Base-by-base conservation (phyloP, 225 moss, liverwort and hornwort species). In the Neckera pumila region DNA sequence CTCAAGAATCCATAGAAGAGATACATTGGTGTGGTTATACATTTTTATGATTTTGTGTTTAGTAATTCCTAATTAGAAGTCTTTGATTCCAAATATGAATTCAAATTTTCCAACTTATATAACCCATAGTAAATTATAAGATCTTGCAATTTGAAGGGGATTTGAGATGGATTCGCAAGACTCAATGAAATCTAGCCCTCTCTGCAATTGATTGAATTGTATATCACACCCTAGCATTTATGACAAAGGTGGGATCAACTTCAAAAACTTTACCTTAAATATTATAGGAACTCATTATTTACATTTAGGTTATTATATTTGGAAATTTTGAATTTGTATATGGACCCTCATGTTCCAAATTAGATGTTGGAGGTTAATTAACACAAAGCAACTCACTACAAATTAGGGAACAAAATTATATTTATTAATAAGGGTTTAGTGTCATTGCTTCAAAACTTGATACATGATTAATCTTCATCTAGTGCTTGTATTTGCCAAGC, bases 61-160 rank as follows among this genome's bases (percentile, higher is more conserved):
- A 23, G 5, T 13, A 38, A 13, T 23, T 23, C 13, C 40, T 21
- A 38, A 4, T 40, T 7, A 25, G 8, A 40, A 23, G 7, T 38
- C 8, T 8, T 40, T 38, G 4, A 25, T 40, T 69, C 25, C 7
- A 38, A 38, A 25, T 40, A 40, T 70, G 8, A 40, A 14, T 25
- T 25, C 14, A 40, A 25, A 70, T 4, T 40, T 40, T 8, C 1
- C 40, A 70, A 69, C 25, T 23, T 42, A 70, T 25, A 14, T 26
- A 25, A 26, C 1, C 14, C 1, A 70, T 8, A 70, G 3, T 70
- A 23, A 70, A 23, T 40, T 23, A 8, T 14, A 25, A 67, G 1
- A 38, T 8, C 13, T 0, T 40, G 14, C 0, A 14, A 7, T 40
- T 40, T 1, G 25, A 2, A 1, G 8, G 69, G 14, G 6, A 7